Evolutionary conservation across 441 rosid genomes (phyloP), one percentile per base, ranked within the genome.

Genomic region (Adansonia madagascariensis): DNA sequence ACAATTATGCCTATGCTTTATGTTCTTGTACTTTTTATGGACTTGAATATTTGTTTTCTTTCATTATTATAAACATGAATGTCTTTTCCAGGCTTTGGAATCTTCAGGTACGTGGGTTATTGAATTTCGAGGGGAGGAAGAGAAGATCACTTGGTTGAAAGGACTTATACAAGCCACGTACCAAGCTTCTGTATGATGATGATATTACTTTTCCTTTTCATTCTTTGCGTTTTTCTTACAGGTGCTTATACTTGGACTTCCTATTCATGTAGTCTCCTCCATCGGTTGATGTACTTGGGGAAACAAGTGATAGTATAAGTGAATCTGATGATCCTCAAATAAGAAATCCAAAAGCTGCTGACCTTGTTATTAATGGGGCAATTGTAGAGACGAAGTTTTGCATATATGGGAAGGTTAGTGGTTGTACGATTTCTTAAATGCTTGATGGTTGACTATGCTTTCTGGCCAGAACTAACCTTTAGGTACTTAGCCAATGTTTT

Each of bases 71-170:
- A 60, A 60, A 24, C 61, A 72, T 55, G 76, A 35, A 56, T 44
- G 11, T 64, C 18, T 71, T 80, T 77, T 83, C 53, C 85, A 97
- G 99, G 98, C 95, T 70, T 79, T 97, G 87, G 99, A 97, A 84
- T 88, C 94, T 71, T 91, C 98, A 77, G 89, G 90, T 84, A 94
- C 98, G 73, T 94, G 97, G 98, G 87, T 97, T 75, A 85, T 97
- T 77, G 98, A 91, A 85, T 93, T 94, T 86, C 89, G 60, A 72
- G 85, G 86, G 68, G 91, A 85, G 82, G 92, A 90, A 79, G 97
- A 89, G 78, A 97, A 94, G 86, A 80, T 84, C 59, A 84, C 85
- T 75, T 97, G 99, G 99, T 81, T 91, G 81, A 94, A 89, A 84
- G 93, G 91, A 84, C 98, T 97, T 76, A 73, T 88, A 71, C 97